Conservation (phyloP, 306 rosid genomes). For the Medicago lupulina region DNA sequence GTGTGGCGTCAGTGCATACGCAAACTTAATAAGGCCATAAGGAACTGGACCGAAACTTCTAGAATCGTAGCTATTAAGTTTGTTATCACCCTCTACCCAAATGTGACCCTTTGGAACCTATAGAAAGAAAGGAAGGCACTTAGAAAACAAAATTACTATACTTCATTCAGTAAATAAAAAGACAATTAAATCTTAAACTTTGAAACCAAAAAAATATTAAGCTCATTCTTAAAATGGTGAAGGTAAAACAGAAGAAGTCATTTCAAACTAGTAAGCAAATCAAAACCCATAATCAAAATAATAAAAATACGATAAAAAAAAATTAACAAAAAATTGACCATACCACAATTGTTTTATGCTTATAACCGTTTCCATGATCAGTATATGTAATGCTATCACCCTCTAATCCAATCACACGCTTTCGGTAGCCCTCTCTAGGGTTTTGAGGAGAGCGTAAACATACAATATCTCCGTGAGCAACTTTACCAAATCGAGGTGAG, state of each 20-base stretch:
- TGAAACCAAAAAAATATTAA: no score
- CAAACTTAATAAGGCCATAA: conserved; percentile 61
- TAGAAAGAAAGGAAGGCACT: conserved; percentile 13
- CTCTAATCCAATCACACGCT: conserved; percentile 78
- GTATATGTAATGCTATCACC: conserved; percentile 68
- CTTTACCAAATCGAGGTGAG: conserved; percentile 58
- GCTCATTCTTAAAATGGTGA: no score
- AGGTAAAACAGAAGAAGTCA: no score
- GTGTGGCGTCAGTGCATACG: conserved; percentile 10
- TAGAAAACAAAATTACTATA: neutral
- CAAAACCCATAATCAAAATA: no score
- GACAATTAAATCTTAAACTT: no score
- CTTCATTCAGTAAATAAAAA: no score
- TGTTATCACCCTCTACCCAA: conserved; percentile 84
- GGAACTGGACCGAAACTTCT: conserved; percentile 77
- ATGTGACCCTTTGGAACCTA: conserved; percentile 80
- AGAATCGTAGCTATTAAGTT: conserved; percentile 61
- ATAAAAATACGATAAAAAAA: no score
- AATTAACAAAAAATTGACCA: no score
- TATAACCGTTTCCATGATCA: conserved; percentile 53
- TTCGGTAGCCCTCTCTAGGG: conserved; percentile 49
- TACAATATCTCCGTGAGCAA: conserved; percentile 66
- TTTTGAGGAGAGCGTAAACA: conserved; percentile 54
- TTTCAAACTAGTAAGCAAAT: no score
- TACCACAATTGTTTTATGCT: conserved; percentile 66